Conservation (phyloP, 2,329 filamentous ascomycete genomes). For the Volutella citrinella region DNA sequence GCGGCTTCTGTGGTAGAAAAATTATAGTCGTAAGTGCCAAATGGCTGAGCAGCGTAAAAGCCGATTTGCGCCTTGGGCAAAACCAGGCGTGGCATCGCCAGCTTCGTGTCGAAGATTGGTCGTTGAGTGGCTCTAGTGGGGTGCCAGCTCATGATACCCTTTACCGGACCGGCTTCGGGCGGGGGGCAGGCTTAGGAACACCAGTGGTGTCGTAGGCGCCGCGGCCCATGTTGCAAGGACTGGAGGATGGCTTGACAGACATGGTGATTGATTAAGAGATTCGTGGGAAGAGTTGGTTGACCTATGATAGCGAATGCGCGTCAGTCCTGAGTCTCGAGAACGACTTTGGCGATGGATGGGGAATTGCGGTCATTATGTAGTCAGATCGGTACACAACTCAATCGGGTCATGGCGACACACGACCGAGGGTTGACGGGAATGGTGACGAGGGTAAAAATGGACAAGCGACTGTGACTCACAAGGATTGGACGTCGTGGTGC, state of each 20-base stretch:
- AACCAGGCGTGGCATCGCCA: slow-evolving; percentile 12
- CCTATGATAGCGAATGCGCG: too few species aligned
- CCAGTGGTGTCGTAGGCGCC: slow-evolving; percentile 52
- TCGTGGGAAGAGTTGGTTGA: slow-evolving; percentile 10
- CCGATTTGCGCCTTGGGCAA: too few species aligned
- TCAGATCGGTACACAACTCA: too few species aligned
- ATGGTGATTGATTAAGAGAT: slow-evolving; percentile 24
- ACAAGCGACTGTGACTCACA: slow-evolving; percentile 35
- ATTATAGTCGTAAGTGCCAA: slow-evolving; percentile 24
- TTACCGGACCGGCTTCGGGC: slow-evolving; percentile 40
- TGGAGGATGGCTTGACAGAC: slow-evolving; percentile 32
- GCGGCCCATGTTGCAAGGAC: slow-evolving; percentile 45
- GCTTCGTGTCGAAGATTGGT: too few species aligned
- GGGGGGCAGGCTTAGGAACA: slow-evolving; percentile 44
- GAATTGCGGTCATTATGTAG: too few species aligned
- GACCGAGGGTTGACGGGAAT: too few species aligned
- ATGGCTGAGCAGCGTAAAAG: too few species aligned
- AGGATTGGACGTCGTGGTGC: slow-evolving; percentile 26
- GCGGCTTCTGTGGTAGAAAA: slow-evolving; percentile 17
- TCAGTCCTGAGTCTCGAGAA: too few species aligned
- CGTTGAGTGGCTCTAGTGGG: too few species aligned
- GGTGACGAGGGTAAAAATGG: slow-evolving; percentile 5
- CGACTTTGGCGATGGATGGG: too few species aligned
- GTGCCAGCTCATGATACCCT: too few species aligned
- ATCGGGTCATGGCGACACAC: too few species aligned